Conservation (phyloP, 441 rosid species). For the Adansonia rubrostipa region DNA sequence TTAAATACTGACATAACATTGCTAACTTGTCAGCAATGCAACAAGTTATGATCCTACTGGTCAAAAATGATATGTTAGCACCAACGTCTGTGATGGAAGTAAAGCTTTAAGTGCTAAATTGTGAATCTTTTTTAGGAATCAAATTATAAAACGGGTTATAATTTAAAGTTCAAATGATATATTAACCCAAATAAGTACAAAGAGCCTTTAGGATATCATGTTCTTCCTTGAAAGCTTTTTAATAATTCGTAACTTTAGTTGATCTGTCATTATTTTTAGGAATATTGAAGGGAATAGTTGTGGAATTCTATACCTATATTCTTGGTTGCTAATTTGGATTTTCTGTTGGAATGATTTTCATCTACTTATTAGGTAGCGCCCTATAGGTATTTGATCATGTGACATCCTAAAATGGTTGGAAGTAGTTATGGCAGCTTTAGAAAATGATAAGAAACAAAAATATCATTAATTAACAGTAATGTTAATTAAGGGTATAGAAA, state of each 20-base stretch:
- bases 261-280: slow-evolving; percentile 1
- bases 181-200: no score
- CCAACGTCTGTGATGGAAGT: no score
- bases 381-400: neutral
- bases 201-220: neutral
- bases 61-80: no score
- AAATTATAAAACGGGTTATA: no score
- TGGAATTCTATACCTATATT: neutral
- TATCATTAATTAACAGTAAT: neutral
- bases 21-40: no score
- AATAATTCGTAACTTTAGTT: neutral
- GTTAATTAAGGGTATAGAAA: neutral
- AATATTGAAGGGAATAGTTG: neutral
- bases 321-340: neutral
- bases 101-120: no score
- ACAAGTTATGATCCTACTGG: no score
- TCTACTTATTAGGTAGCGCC: neutral
- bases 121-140: no score
- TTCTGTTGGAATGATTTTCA: neutral
- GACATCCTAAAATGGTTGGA: neutral
- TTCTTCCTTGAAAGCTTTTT: neutral
- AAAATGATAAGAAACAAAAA: neutral
- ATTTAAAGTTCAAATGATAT: no score
- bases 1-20: no score
- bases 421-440: neutral